Evolutionary conservation across 179 eudicot species (phyloP), one percentile per base, ranked within the genome.

Genomic region (Drosera spatulata): DNA sequence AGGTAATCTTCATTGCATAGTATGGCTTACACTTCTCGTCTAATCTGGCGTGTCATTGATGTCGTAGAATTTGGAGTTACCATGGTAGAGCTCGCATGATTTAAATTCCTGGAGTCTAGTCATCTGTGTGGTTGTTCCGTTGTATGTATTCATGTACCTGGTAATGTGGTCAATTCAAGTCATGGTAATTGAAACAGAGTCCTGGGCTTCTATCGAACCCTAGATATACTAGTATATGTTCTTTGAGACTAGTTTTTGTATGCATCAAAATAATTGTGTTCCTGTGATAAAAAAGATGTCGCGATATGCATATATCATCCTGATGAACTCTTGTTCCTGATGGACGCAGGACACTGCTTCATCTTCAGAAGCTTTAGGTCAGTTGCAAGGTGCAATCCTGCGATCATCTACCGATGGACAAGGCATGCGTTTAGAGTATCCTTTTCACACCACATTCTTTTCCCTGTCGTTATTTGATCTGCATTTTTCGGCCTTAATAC

Each of bases 361-460:
- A 63, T 91, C 98, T 62, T 83, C 79, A 37, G 98, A 84, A 67
- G 98, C 98, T 37, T 67, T 79, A 45, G 57, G 45, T 71, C 85
- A 73, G 42, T 64, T 91, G 59, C 95, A 85, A 77, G 96, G 98
- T 66, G 75, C 87, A n/a, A 53, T 77, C 51, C 83, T 91, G 10
- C 62, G 74, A 66, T 85, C 98, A 13, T 85, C 91, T 53, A 68
- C 73, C 3, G 53, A 73, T 15, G 85, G 91, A 4, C 91, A 85
- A 55, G 91, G 89, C 71, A 82, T 91, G 85, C 82, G 91, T 41
- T 66, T 91, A 66, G 98, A 91, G 96, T 91, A 91, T 88, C 96
- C 97, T 91, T 90, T 64, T 53, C 5, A 46, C 13, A 41, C 58
- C 7, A 37, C 15, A 9, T 12, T 37, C 15, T 2, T 56, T 22